Evolutionary conservation across 768 basidiomycete species (phyloP).

Genomic region (Botryobasidium botryosum): DNA sequence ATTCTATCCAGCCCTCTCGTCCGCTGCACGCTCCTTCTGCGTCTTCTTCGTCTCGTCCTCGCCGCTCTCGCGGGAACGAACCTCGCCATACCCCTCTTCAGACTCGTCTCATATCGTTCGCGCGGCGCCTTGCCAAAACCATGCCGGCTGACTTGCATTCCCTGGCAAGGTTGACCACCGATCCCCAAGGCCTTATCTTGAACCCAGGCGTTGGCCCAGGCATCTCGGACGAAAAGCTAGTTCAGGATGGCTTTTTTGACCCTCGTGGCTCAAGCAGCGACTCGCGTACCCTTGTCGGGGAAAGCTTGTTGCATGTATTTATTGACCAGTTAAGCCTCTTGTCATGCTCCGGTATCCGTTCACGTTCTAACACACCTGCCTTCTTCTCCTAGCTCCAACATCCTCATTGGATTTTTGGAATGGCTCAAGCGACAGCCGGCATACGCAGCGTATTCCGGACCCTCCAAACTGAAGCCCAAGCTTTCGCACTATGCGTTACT

Average conservation of each 20-base stretch:
- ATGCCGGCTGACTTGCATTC: slow-evolving; percentile 5
- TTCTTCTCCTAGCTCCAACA: slow-evolving; percentile 52
- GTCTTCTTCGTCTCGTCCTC: neutral
- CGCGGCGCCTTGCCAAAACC: slow-evolving; percentile 3
- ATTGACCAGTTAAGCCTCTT: slow-evolving; percentile 33
- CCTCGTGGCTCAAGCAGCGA: no score
- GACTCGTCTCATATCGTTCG: neutral
- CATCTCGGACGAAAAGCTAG: slow-evolving; percentile 7
- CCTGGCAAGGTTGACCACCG: neutral
- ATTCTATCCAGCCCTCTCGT: neutral
- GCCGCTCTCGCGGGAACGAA: neutral
- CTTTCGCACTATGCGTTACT: slow-evolving; percentile 65
- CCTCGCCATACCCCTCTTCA: neutral
- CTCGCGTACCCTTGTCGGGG: no score
- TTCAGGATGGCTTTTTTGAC: slow-evolving; percentile 8
- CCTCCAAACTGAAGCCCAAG: slow-evolving; percentile 19
- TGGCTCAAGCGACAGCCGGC: slow-evolving; percentile 41
- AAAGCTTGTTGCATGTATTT: slow-evolving; percentile 22
- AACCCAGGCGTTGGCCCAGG: slow-evolving; percentile 2
- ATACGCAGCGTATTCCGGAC: neutral
- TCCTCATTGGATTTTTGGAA: slow-evolving; percentile 65
- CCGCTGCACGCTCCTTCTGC: neutral
- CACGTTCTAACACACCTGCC: neutral
- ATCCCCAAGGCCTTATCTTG: neutral
- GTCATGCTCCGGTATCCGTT: slow-evolving; percentile 11